Evolutionary conservation across 306 rosid species (phyloP).

Genomic region (Ochetophila trinervis): DNA sequence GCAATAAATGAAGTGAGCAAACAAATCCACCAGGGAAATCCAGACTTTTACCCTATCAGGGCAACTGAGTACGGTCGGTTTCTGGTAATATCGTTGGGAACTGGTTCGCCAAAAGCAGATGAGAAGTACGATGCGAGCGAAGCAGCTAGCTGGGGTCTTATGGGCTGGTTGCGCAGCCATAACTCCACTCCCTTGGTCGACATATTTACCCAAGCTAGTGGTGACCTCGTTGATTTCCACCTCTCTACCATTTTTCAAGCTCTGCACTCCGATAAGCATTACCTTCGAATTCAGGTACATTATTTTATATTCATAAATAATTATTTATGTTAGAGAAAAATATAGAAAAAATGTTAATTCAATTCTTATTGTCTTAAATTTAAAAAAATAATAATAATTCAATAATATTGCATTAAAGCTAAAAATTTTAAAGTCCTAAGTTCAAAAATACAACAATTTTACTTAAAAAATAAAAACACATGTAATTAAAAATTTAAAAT

Average conservation of each 20-base stretch:
- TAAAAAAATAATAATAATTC: no score
- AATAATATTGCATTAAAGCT: no score
- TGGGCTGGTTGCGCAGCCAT: slow-evolving; percentile 32
- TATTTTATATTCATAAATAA: no score
- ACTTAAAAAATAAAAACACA: no score
- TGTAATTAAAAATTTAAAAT: no score
- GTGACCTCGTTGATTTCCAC: slow-evolving; percentile 43
- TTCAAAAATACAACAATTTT: no score
- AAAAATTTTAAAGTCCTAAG: no score
- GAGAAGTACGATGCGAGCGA: slow-evolving; percentile 23
- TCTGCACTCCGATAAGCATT: slow-evolving; percentile 22
- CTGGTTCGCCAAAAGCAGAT: slow-evolving; percentile 31
- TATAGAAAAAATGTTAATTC: no score
- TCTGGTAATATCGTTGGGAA: slow-evolving; percentile 34
- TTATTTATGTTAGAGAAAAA: no score
- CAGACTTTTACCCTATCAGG: slow-evolving; percentile 22
- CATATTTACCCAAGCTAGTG: slow-evolving; percentile 30
- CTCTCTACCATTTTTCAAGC: slow-evolving; percentile 34
- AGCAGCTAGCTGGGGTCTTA: slow-evolving; percentile 40
- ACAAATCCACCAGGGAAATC: slow-evolving; percentile 21
- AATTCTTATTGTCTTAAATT: no score
- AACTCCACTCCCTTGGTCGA: slow-evolving; percentile 38
- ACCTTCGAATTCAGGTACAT: slow-evolving; percentile 43
- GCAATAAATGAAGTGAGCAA: slow-evolving; percentile 35
- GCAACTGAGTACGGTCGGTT: slow-evolving; percentile 26